phyloP scores from a whole-genome alignment of 495 filamentous ascomycete genomes.

The Pseudoneurospora amorphoporcata region DNA sequence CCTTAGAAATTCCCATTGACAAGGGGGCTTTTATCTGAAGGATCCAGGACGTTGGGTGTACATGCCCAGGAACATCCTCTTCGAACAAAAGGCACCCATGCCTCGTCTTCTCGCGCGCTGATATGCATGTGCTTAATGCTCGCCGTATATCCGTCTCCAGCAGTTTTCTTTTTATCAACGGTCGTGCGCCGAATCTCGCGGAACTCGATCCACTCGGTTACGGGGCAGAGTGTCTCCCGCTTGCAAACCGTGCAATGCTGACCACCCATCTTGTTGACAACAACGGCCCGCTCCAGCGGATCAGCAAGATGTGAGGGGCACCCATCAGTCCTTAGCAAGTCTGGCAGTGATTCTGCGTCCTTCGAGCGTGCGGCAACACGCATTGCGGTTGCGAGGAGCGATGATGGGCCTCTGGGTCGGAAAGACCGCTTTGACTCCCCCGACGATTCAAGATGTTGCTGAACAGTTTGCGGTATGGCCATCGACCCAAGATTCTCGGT shows the following conservation, averaged over 20 bases:
- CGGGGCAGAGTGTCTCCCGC: constrained; percentile 11
- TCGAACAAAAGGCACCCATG: constrained; percentile 50
- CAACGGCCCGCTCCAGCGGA: constrained; percentile 5
- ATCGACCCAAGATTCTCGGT: constrained; percentile 15
- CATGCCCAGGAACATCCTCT: constrained; percentile 59
- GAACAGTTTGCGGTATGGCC: constrained; percentile 1
- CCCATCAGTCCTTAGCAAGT: not conserved
- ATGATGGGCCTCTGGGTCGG: constrained; percentile 9
- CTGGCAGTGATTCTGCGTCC: not conserved
- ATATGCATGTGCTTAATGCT: not conserved
- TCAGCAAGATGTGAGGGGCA: constrained; percentile 1
- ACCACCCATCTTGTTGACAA: constrained; percentile 8
- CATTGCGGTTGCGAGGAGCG: constrained; percentile 18
- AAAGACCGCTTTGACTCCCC: not conserved
- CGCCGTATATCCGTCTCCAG: not conserved
- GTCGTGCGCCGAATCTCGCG: constrained; percentile 2
- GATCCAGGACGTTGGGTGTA: constrained; percentile 21
- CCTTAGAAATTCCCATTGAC: not conserved
- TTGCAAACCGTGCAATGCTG: constrained; percentile 16
- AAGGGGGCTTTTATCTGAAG: not conserved
- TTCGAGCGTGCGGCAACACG: constrained; percentile 2
- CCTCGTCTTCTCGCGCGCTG: constrained; percentile 11
- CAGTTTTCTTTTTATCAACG: not conserved
- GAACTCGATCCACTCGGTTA: constrained; percentile 24
- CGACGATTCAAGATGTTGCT: not conserved